Percentiles rank a stretch among this genome's conserved stretches.
These are phyloP conservation scores for Volvox reticuliferus DNA, from an alignment of 139 green algal genomes.

Conservation along the genomic window DNA sequence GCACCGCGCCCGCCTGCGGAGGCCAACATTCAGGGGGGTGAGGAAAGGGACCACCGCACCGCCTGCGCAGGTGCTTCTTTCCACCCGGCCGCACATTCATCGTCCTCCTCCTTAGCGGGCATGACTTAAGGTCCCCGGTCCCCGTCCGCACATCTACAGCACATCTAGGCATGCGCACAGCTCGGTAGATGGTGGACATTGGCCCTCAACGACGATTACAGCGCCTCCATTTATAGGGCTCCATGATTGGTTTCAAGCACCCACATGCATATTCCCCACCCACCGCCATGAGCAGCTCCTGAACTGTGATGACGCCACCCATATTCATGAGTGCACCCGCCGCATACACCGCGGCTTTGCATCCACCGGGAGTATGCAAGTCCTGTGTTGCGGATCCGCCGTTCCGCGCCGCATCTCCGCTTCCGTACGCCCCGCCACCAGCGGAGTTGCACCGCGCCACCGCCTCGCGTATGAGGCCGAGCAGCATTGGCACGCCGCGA, in stretches of 20 bases:
- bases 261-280: not conserved
- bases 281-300: slow-evolving; percentile 36
- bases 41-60: too few relatives aligned
- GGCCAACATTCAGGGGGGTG: too few relatives aligned
- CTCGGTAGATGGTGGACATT: too few relatives aligned
- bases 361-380: slow-evolving; percentile 11
- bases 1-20: slow-evolving; percentile 10
- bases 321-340: slow-evolving; percentile 43
- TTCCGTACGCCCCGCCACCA: not conserved
- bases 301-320: slow-evolving; percentile 19
- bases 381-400: not conserved
- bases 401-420: not conserved
- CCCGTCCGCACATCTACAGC: too few relatives aligned
- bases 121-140: too few relatives aligned
- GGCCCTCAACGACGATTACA: too few relatives aligned
- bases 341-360: slow-evolving; percentile 27
- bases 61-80: too few relatives aligned
- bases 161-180: too few relatives aligned
- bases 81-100: too few relatives aligned
- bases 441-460: not conserved
- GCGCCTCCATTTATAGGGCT: too few relatives aligned
- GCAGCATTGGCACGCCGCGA: slow-evolving; percentile 38
- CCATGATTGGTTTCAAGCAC: too few relatives aligned
- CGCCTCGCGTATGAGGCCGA: slow-evolving; percentile 7
- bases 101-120: too few relatives aligned